These are phyloP conservation scores for Leucocoprinus sp. DNA, from an alignment of 768 basidiomycete genomes.

Conservation along the genomic window DNA sequence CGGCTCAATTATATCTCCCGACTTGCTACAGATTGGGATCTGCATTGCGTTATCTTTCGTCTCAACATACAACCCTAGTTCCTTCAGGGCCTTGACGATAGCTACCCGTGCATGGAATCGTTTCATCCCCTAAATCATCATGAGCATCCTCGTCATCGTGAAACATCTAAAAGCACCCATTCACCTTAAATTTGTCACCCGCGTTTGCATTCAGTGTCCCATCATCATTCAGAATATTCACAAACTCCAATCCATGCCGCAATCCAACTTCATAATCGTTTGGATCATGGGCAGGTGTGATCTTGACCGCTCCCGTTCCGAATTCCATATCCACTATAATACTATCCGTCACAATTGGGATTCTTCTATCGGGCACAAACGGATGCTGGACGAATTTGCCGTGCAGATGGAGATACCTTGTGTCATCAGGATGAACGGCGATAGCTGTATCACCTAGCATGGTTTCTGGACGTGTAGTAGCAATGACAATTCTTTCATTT, in stretches of 20 bases:
- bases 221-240: slow-evolving; percentile 94
- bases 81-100: slow-evolving; percentile 78
- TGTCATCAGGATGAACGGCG: slow-evolving; percentile 91
- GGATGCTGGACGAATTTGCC: slow-evolving; percentile 90
- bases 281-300: slow-evolving; percentile 95
- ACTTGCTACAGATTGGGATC: slow-evolving; percentile 85
- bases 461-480: slow-evolving; percentile 97
- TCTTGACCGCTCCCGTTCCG: slow-evolving; percentile 98
- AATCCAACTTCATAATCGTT: slow-evolving; percentile 94
- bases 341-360: slow-evolving; percentile 83
- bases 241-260: slow-evolving; percentile 82
- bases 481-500: slow-evolving; percentile 87
- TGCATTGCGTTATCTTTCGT: slow-evolving; percentile 97
- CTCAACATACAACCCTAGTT: slow-evolving; percentile 78
- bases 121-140: slow-evolving; percentile 69
- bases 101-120: slow-evolving; percentile 87
- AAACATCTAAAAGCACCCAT: not conserved
- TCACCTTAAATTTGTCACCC: slow-evolving; percentile 62
- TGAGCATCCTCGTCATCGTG: not conserved
- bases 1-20: slow-evolving; percentile 93
- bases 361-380: slow-evolving; percentile 67
- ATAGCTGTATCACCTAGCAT: slow-evolving; percentile 98
- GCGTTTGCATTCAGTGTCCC: slow-evolving; percentile 92
- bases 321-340: slow-evolving; percentile 93
- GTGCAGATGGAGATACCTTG: slow-evolving; percentile 89